Evolutionary conservation across 495 filamentous ascomycete genomes (phyloP).

Genomic region (Achaetomiella virescens): DNA sequence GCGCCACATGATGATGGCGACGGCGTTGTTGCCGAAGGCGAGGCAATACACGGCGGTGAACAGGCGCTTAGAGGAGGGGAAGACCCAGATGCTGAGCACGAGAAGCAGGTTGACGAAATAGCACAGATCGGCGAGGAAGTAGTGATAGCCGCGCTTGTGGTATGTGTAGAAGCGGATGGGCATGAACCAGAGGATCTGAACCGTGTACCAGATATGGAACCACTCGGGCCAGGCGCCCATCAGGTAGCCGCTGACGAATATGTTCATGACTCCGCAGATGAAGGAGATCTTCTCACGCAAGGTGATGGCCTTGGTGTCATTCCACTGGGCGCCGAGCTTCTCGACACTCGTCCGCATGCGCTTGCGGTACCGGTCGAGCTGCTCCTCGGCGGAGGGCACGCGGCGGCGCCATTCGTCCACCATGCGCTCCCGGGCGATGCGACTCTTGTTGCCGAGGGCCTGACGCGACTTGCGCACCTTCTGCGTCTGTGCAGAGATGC

Average conservation of each 20-base stretch:
- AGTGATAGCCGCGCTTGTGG: constrained; percentile 84
- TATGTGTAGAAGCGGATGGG: constrained; percentile 90
- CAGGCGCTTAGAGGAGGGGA: constrained; percentile 82
- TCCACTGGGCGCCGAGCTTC: constrained; percentile 77
- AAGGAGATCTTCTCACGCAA: constrained; percentile 91
- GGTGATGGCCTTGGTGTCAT: constrained; percentile 79
- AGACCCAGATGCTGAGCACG: constrained; percentile 80
- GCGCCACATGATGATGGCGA: constrained; percentile 98
- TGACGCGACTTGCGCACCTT: constrained; percentile 78
- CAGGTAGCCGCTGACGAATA: constrained; percentile 92
- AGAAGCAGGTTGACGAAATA: constrained; percentile 94
- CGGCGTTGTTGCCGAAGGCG: constrained; percentile 91
- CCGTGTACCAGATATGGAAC: constrained; percentile 90
- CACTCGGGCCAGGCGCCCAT: constrained; percentile 79
- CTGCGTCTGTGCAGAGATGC: constrained; percentile 72
- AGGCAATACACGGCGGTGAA: constrained; percentile 92
- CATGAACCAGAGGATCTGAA: constrained; percentile 87
- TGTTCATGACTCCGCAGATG: constrained; percentile 91
- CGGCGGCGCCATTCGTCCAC: constrained; percentile 83
- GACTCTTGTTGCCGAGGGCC: constrained; percentile 51
- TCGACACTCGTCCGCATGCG: constrained; percentile 87
- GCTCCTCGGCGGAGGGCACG: constrained; percentile 79
- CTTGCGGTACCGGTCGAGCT: constrained; percentile 82
- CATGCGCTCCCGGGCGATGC: constrained; percentile 58
- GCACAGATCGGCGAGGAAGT: constrained; percentile 94